Percentiles rank a stretch among this genome's conserved stretches.
These are phyloP conservation scores for Lyophyllum shimeji DNA, from an alignment of 768 basidiomycete species.

Conservation along the genomic window DNA sequence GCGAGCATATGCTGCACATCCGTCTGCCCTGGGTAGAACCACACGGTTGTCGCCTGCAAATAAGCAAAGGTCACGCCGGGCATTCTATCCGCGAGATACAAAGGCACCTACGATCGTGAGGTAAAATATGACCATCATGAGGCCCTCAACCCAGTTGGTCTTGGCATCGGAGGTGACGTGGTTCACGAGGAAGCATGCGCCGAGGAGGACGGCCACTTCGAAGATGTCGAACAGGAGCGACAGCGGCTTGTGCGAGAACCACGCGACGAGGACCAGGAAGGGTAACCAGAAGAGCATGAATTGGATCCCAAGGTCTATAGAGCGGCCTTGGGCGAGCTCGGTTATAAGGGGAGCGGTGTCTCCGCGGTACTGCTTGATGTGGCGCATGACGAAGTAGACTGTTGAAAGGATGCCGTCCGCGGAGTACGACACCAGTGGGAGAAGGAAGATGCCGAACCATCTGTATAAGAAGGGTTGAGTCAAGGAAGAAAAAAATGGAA, in stretches of 20 bases:
- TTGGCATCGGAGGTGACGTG: slow-evolving; percentile 75
- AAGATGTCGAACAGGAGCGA: slow-evolving; percentile 68
- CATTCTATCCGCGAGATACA: neutral
- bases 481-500: too few relatives aligned
- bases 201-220: slow-evolving; percentile 65
- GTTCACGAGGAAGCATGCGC: slow-evolving; percentile 74
- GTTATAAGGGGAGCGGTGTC: slow-evolving; percentile 43
- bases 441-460: slow-evolving; percentile 71
- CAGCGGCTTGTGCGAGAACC: slow-evolving; percentile 62
- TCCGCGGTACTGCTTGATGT: slow-evolving; percentile 37
- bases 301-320: slow-evolving; percentile 77
- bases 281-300: slow-evolving; percentile 85
- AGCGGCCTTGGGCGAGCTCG: slow-evolving; percentile 58
- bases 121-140: slow-evolving; percentile 65
- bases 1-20: slow-evolving; percentile 28
- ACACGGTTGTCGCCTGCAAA: slow-evolving; percentile 24
- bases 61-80: neutral
- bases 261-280: slow-evolving; percentile 62
- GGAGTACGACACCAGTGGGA: slow-evolving; percentile 72
- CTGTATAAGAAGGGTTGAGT: slow-evolving; percentile 27
- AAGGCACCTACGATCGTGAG: slow-evolving; percentile 50
- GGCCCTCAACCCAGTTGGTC: slow-evolving; percentile 77
- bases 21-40: slow-evolving; percentile 37
- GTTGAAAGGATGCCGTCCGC: slow-evolving; percentile 65
- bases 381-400: slow-evolving; percentile 50